Conservation (phyloP, 352 stramenopile species). For the Phytophthora sansomeana region DNA sequence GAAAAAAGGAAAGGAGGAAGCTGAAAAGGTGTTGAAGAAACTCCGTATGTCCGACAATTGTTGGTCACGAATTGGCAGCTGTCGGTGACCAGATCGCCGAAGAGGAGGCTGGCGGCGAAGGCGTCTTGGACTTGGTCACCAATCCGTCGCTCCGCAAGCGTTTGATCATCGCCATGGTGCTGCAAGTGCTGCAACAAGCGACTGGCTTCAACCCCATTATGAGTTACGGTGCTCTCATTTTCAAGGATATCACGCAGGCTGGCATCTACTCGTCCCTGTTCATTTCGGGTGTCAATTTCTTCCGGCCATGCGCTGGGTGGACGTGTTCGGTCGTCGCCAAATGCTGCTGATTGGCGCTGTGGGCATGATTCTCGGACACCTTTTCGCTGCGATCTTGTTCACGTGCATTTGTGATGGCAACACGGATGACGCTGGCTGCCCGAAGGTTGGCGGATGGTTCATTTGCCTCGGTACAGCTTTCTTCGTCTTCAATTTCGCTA, state of each 20-base stretch:
- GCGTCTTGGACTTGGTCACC: conserved; percentile 35
- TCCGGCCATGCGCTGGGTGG: conserved; percentile 20
- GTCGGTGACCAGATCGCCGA: conserved; percentile 47
- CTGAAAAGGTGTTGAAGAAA: conserved; percentile 39
- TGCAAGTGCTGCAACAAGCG: conserved; percentile 52
- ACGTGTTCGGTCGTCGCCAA: conserved; percentile 7
- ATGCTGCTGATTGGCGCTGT: conserved; percentile 16
- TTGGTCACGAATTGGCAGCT: conserved; percentile 36
- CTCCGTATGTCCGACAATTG: conserved; percentile 36
- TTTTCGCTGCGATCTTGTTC: conserved; percentile 22
- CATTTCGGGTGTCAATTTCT: conserved; percentile 17
- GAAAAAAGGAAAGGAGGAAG: conserved; percentile 52
- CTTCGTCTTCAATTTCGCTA: too few relatives aligned
- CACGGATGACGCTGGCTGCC: too few relatives aligned
- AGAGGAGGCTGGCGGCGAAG: conserved; percentile 25
- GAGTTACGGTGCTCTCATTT: too few relatives aligned
- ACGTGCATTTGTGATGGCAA: conserved; percentile 11
- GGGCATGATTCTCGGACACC: conserved; percentile 12
- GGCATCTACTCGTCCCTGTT: conserved; percentile 34
- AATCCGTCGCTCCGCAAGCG: conserved; percentile 38
- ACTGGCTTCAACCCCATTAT: conserved; percentile 49
- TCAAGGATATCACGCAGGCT: conserved; percentile 27
- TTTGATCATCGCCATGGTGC: conserved; percentile 38
- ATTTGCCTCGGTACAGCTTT: too few relatives aligned
- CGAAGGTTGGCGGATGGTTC: too few relatives aligned